Conservation (phyloP, 768 basidiomycete genomes). For the Tubosaeta sp. region DNA sequence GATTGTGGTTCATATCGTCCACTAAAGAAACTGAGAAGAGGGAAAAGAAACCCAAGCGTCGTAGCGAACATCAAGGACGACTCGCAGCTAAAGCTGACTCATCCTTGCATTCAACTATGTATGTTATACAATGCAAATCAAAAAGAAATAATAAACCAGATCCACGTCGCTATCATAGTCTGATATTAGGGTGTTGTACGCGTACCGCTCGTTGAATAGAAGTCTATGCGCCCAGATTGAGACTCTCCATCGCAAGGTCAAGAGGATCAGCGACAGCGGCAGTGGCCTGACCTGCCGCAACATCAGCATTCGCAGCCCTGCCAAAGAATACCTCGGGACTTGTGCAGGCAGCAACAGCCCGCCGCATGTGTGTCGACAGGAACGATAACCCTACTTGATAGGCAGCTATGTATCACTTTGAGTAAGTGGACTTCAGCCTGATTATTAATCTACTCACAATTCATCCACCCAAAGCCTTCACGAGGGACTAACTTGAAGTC, state of each 20-base stretch:
- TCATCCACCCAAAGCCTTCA: slow-evolving; percentile 99
- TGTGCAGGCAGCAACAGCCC: slow-evolving; percentile 92
- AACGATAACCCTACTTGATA: slow-evolving; percentile 97
- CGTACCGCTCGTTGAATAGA: background rate
- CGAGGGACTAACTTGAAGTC: slow-evolving; percentile 98
- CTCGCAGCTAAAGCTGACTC: slow-evolving; percentile 14
- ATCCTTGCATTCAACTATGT: slow-evolving; percentile 1
- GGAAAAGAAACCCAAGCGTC: slow-evolving; percentile 45
- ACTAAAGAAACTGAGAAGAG: slow-evolving; percentile 31
- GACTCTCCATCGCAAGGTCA: slow-evolving; percentile 58
- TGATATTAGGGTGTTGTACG: slow-evolving; percentile 15
- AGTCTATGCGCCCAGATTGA: slow-evolving; percentile 28
- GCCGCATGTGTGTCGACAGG: slow-evolving; percentile 89
- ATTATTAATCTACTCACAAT: slow-evolving; percentile 47
- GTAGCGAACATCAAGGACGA: slow-evolving; percentile 33
- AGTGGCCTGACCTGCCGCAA: slow-evolving; percentile 33
- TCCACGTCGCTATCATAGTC: slow-evolving; percentile 3
- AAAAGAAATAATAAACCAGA: background rate
- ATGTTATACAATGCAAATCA: background rate
- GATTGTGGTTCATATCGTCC: slow-evolving; percentile 3
- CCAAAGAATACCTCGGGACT: slow-evolving; percentile 89
- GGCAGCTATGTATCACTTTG: slow-evolving; percentile 52
- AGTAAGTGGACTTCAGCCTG: background rate
- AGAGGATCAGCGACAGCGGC: slow-evolving; percentile 50
- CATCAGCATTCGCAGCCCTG: slow-evolving; percentile 34